Percentiles rank a stretch among this genome's conserved stretches.
These are phyloP conservation scores for Chrysoporthe deuterocubensis DNA, from an alignment of 2,329 filamentous ascomycete species.

Conservation along the genomic window DNA sequence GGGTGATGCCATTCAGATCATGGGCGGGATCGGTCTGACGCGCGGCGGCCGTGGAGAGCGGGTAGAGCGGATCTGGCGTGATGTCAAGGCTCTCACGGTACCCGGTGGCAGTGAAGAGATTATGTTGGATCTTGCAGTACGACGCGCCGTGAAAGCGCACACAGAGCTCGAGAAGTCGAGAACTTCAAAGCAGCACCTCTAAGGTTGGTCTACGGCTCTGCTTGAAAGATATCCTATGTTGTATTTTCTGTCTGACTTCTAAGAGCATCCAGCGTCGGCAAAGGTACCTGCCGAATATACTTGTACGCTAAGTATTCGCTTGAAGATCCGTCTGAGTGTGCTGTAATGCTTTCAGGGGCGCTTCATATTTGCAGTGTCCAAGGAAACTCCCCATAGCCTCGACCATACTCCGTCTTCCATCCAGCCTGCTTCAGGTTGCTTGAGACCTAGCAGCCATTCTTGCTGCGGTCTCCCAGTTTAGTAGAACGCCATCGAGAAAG, in stretches of 20 bases:
- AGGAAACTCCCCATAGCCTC: too few relatives aligned
- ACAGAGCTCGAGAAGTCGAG: not conserved
- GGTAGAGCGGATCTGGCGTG: slow-evolving; percentile 30
- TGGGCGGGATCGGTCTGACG: slow-evolving; percentile 30
- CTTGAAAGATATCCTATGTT: not conserved
- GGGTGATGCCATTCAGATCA: slow-evolving; percentile 29
- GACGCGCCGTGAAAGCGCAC: slow-evolving; percentile 19
- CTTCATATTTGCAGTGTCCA: too few relatives aligned
- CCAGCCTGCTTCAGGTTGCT: too few relatives aligned
- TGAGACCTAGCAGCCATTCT: too few relatives aligned
- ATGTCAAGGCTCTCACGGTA: slow-evolving; percentile 30
- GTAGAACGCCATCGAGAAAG: too few relatives aligned
- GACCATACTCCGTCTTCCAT: too few relatives aligned
- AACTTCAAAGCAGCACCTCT: not conserved
- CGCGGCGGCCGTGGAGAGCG: slow-evolving; percentile 30
- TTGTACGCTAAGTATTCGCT: too few relatives aligned
- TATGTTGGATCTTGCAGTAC: slow-evolving; percentile 29
- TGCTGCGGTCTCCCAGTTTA: too few relatives aligned
- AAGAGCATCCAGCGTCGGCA: too few relatives aligned
- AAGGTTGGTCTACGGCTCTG: not conserved
- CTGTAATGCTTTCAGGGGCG: too few relatives aligned
- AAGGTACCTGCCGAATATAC: too few relatives aligned
- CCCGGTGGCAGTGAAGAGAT: slow-evolving; percentile 31
- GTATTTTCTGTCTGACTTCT: not conserved
- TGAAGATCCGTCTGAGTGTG: too few relatives aligned